Conservation (phyloP, 2,329 filamentous ascomycete genomes). For the Colletotrichum salicis region DNA sequence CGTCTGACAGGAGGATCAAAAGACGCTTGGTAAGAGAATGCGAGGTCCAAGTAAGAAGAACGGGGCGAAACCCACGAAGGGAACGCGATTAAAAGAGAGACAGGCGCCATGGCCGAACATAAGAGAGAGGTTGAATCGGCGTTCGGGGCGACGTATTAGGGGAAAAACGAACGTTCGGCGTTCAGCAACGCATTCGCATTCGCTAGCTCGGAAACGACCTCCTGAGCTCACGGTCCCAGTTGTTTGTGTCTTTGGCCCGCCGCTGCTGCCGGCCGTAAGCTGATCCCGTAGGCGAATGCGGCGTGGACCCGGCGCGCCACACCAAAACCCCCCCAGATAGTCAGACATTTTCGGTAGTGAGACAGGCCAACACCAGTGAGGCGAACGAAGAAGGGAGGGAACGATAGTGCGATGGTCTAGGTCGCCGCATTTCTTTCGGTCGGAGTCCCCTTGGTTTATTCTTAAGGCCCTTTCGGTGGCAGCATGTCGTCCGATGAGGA, state of each 20-base stretch:
- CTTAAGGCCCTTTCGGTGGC: not conserved
- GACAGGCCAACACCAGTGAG: constrained; percentile 10
- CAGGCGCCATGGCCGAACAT: constrained; percentile 3
- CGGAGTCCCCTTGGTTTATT: not conserved
- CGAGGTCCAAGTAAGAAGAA: not conserved
- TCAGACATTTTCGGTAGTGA: constrained; percentile 1
- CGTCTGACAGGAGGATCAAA: not conserved
- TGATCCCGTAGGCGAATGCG: constrained; percentile 22
- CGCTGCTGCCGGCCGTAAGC: constrained; percentile 35
- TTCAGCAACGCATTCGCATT: constrained; percentile 23
- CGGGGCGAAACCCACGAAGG: not conserved
- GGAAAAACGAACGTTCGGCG: constrained; percentile 30
- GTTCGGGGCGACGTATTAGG: constrained; percentile 24
- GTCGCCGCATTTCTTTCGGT: not conserved
- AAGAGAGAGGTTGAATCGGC: constrained; percentile 18
- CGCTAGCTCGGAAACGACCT: constrained; percentile 17
- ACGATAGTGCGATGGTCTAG: not conserved
- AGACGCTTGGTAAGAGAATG: not conserved
- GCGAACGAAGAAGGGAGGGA: constrained; percentile 3
- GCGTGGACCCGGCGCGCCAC: constrained; percentile 27
- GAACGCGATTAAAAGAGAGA: not conserved
- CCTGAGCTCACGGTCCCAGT: constrained; percentile 6
- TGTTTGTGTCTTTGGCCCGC: constrained; percentile 22
- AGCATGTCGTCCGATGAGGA: not conserved
- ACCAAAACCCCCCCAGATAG: not conserved